Conservation (phyloP, 1,284 basidiomycete species). For the Papiliotrema laurentii region DNA sequence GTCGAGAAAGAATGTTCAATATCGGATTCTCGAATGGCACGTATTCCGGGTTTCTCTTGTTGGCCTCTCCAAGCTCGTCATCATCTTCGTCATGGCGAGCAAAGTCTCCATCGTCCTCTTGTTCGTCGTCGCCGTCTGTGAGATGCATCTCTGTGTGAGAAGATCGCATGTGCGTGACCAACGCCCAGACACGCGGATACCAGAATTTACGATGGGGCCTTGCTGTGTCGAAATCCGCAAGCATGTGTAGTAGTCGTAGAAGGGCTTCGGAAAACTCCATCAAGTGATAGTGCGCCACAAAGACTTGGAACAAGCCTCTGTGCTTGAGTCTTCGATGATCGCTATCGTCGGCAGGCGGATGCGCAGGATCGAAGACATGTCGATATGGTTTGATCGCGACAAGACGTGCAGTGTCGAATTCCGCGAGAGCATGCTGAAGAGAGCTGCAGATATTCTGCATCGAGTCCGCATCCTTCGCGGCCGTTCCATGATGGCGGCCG, state of each 20-base stretch:
- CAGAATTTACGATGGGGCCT: slow-evolving; percentile 58
- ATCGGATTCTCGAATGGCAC: slow-evolving; percentile 33
- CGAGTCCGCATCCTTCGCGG: slow-evolving; percentile 2
- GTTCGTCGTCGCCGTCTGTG: slow-evolving; percentile 24
- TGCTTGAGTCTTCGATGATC: slow-evolving; percentile 29
- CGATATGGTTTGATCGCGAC: slow-evolving; percentile 67
- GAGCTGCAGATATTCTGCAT: slow-evolving; percentile 8
- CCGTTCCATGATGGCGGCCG: slow-evolving; percentile 14
- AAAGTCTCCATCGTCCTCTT: slow-evolving; percentile 29
- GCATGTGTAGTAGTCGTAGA: slow-evolving; percentile 53
- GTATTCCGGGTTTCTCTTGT: slow-evolving; percentile 46
- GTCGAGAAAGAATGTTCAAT: slow-evolving; percentile 33
- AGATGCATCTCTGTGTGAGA: slow-evolving; percentile 22
- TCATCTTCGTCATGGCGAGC: slow-evolving; percentile 18
- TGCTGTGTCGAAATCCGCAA: slow-evolving; percentile 58
- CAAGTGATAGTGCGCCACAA: slow-evolving; percentile 69
- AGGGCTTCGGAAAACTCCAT: slow-evolving; percentile 55
- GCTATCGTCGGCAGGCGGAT: slow-evolving; percentile 12
- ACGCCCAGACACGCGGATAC: slow-evolving; percentile 57
- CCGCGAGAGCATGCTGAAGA: slow-evolving; percentile 48
- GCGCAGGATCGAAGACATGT: slow-evolving; percentile 55
- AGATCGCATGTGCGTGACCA: slow-evolving; percentile 23
- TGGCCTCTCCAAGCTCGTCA: slow-evolving; percentile 31
- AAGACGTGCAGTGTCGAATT: slow-evolving; percentile 52
- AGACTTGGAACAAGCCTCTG: slow-evolving; percentile 57